Evolutionary conservation across 1,139 yeast genomes (phyloP), one percentile per base, ranked within the genome.

Genomic region (Trichomonascaceae sp.): DNA sequence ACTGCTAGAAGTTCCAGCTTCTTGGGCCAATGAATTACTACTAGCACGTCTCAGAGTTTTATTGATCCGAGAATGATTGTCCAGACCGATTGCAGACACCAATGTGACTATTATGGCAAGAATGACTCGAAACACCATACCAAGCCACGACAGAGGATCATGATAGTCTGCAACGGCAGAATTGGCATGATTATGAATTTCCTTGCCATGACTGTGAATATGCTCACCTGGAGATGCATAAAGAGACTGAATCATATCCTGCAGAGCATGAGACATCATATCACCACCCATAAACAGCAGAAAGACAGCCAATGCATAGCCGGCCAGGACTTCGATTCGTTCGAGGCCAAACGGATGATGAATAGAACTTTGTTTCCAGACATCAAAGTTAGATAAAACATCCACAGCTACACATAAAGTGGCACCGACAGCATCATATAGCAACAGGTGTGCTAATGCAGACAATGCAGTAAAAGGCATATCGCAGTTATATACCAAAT

Each of bases 311-410:
- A 90, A 74, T 0, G 95, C 96, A 74, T 90, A 91, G 2, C 96
- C 95, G 43, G 87, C 84, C 27, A 93, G 73, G 0, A 91, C 96
- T 64, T 93, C 96, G 20, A 87, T 76, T 57, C 98, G 76, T 22
- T 95, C 96, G 43, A 93, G 74, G 0, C 98, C 98, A 74, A 93
- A 93, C 0, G 99, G 99, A 61, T 83, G 86, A 17, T 84, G 84
- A 45, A 93, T 75, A 7, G 95, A 85, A n/a, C 93, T 81, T 55
- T 80, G 82, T 60, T 81, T 83, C 97, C 98, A 93, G 3, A 87
- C 96, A 60, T 88, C 95, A 67, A 93, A 93, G 65, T 91, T 93
- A 15, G 90, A 81, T 79, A 93, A 79, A 10, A 89, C 78, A 58
- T 85, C 90, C 9, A 90, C 96, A 22, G 80, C 72, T 0, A 87